Evolutionary conservation across 192 early-diverging fungal genomes (phyloP), one percentile per base, ranked within the genome.

Genomic region (Gonapodya prolifera): DNA sequence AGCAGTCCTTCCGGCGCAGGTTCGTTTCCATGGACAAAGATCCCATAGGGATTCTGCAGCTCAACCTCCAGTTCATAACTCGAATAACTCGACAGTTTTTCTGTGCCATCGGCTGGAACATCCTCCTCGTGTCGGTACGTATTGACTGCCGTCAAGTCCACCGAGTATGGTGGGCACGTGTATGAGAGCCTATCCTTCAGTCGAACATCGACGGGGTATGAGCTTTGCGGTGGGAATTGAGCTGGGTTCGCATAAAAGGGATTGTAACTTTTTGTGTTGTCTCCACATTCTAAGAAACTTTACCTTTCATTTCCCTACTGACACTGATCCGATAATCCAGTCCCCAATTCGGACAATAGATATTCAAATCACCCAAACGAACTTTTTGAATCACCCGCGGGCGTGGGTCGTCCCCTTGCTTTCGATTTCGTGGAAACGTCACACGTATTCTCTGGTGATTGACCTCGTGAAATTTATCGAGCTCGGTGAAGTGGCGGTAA

Each of bases 111-210:
- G 18, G 71, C 18, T 13, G 18, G 71, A 8, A 73, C 8, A 73
- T 73, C 71, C 13, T 8, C 2, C 29, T 16, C 71, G 71, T 73
- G 71, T 18, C 13, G 71, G 83, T 84, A 82, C 77, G 87, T 79
- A 69, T 83, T 88, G 34, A 96, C 94, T 82, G 95, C 93, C 0
- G 96, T 98, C 34, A 98, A 84, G 79, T 98, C 96, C 75, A 98
- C 87, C 78, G 89, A 88, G 77, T 94, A 88, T n/a, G 89, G 84
- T 75, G 93, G 89, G 83, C 93, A 93, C 31, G 86, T 84, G 80
- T 98, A 98, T 1, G 92, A 93, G 76, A 98, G 77, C 32, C 96
- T 87, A 78, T 98, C 93, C 81, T 98, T 98, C 77, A 92, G 86
- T 13, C 96, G 90, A 81, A 91, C 87, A 81, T 83, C 83, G 18